Percentiles rank a stretch among this genome's conserved stretches.
Evolutionary conservation across 148 eudicot genomes (phyloP).

Genomic region (Rheum nobile): DNA sequence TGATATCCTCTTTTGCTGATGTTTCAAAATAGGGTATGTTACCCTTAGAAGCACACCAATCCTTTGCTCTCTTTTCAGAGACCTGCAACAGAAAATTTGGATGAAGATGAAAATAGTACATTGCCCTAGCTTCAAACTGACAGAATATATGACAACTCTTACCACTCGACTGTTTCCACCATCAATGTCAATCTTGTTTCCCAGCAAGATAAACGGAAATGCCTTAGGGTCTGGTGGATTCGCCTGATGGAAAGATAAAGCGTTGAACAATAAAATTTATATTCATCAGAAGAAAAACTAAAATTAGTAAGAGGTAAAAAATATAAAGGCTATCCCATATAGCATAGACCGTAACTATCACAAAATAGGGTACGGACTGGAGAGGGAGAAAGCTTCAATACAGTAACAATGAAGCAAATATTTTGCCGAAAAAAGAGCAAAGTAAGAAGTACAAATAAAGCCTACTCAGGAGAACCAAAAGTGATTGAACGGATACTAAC

Average conservation of each 20-base stretch:
- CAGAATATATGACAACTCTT: slow-evolving; percentile 10
- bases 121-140: neutral
- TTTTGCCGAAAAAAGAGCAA: neutral
- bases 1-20: slow-evolving; percentile 71
- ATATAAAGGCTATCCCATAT: neutral
- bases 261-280: neutral
- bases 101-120: neutral
- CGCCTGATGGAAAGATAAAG: slow-evolving; percentile 27
- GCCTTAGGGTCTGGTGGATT: slow-evolving; percentile 48
- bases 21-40: slow-evolving; percentile 71
- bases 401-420: neutral
- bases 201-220: slow-evolving; percentile 70
- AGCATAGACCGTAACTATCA: neutral
- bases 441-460: neutral
- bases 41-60: slow-evolving; percentile 72
- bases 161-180: slow-evolving; percentile 75
- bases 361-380: neutral
- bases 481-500: neutral
- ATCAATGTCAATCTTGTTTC: slow-evolving; percentile 74
- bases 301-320: neutral
- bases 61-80: slow-evolving; percentile 65
- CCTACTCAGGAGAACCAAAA: neutral
- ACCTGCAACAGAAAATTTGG: slow-evolving; percentile 29
- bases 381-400: neutral
- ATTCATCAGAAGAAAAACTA: neutral